Evolutionary conservation across 1,284 basidiomycete species (phyloP).

Genomic region (Leccinum griseonigrum): DNA sequence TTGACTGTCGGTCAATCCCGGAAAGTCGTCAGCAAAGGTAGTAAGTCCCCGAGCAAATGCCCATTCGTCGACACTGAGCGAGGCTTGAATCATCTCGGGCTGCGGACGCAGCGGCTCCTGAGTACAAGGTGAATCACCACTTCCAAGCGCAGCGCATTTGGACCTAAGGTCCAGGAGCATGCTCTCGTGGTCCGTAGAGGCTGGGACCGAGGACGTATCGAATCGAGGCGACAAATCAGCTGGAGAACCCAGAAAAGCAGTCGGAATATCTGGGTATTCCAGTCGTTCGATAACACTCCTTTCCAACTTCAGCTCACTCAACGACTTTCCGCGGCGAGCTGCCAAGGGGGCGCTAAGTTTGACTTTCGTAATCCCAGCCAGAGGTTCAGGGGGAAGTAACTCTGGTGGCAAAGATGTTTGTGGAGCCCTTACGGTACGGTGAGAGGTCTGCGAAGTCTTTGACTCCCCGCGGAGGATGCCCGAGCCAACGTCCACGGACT

Average conservation of each 20-base stretch:
- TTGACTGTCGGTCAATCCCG: conserved; percentile 6
- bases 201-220: conserved; percentile 27
- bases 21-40: conserved; percentile 11
- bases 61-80: conserved; percentile 24
- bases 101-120: conserved; percentile 15
- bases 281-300: conserved; percentile 25
- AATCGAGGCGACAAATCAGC: conserved; percentile 43
- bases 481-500: background rate
- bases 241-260: conserved; percentile 59
- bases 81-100: background rate
- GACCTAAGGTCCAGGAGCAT: conserved; percentile 54
- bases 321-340: conserved; percentile 50
- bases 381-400: background rate
- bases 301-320: conserved; percentile 41
- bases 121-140: conserved; percentile 14
- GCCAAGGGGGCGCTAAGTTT: conserved; percentile 39
- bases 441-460: conserved; percentile 2
- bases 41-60: conserved; percentile 19
- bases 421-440: conserved; percentile 2
- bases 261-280: conserved; percentile 59
- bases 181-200: conserved; percentile 45
- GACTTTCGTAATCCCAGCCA: conserved; percentile 1
- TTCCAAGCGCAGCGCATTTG: conserved; percentile 37
- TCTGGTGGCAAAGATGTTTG: background rate
- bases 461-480: conserved; percentile 9